Conservation (phyloP, 116 monocot species). For the Posidonia oceanica region DNA sequence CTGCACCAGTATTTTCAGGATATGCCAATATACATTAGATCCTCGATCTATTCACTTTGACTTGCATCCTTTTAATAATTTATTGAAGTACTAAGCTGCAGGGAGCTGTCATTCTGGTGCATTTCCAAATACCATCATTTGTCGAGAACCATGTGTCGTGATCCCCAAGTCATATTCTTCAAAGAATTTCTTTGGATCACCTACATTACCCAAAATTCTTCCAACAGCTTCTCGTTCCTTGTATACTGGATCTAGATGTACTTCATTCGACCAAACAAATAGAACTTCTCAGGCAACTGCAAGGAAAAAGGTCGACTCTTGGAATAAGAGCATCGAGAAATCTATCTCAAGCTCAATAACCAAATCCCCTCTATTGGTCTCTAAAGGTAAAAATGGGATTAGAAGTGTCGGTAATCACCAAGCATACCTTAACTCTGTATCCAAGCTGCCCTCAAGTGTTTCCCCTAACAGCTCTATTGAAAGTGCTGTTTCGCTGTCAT, state of each 20-base stretch:
- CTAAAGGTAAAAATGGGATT: slow-evolving; percentile 15
- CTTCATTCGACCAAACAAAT: slow-evolving; percentile 9
- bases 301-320: slow-evolving; percentile 14
- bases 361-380: slow-evolving; percentile 19
- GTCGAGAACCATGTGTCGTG: slow-evolving; percentile 6
- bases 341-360: slow-evolving; percentile 9
- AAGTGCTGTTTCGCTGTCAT: slow-evolving; percentile 34
- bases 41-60: background rate
- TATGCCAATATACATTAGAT: background rate
- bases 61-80: background rate
- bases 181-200: slow-evolving; percentile 5
- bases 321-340: slow-evolving; percentile 5
- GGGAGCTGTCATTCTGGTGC: slow-evolving; percentile 24
- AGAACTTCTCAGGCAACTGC: slow-evolving; percentile 13
- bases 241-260: slow-evolving; percentile 4
- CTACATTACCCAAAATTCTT: slow-evolving; percentile 2
- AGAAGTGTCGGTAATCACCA: slow-evolving; percentile 1
- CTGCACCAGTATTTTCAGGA: background rate
- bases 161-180: slow-evolving; percentile 12
- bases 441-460: slow-evolving; percentile 13
- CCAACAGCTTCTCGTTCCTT: slow-evolving; percentile 4
- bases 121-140: slow-evolving; percentile 8
- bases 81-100: background rate
- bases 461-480: slow-evolving; percentile 63
- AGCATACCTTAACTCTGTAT: slow-evolving; percentile 11